These are phyloP conservation scores for Guyanaporus albipodus DNA, from an alignment of 768 basidiomycete species.

Conservation along the genomic window DNA sequence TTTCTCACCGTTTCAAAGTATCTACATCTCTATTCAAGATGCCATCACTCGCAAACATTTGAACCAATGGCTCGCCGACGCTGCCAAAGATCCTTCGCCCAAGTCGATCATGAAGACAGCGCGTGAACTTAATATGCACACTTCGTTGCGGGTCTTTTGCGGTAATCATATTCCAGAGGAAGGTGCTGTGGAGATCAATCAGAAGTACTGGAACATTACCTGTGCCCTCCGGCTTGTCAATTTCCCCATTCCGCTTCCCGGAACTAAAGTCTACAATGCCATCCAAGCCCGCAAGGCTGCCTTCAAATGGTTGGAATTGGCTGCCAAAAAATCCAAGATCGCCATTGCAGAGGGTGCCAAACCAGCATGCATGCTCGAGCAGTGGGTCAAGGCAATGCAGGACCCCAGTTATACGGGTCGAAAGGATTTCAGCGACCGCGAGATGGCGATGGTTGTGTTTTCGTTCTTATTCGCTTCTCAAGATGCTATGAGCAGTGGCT, in stretches of 20 bases:
- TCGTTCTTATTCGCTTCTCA: constrained; percentile 96
- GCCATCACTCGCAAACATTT: constrained; percentile 74
- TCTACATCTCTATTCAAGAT: constrained; percentile 85
- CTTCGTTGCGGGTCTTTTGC: constrained; percentile 93
- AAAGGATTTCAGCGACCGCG: constrained; percentile 84
- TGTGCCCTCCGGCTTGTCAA: constrained; percentile 96
- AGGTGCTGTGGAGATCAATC: constrained; percentile 75
- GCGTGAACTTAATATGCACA: constrained; percentile 95
- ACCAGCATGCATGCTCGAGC: constrained; percentile 87
- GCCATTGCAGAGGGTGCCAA: constrained; percentile 77
- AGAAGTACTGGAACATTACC: constrained; percentile 96
- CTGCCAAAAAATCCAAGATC: constrained; percentile 75
- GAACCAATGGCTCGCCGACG: constrained; percentile 61
- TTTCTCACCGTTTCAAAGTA: constrained; percentile 38
- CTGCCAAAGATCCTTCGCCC: constrained; percentile 43
- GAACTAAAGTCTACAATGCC: constrained; percentile 94
- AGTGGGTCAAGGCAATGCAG: constrained; percentile 77
- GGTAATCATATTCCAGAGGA: constrained; percentile 83
- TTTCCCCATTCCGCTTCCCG: constrained; percentile 92
- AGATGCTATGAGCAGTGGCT: constrained; percentile 97
- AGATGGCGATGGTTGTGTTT: constrained; percentile 97
- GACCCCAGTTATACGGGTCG: constrained; percentile 68
- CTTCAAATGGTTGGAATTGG: constrained; percentile 73
- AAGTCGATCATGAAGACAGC: constrained; percentile 84
- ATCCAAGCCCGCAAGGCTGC: constrained; percentile 87